Evolutionary conservation across 2,329 filamentous ascomycete species (phyloP).

Genomic region (Drechslerella coelobrocha): DNA sequence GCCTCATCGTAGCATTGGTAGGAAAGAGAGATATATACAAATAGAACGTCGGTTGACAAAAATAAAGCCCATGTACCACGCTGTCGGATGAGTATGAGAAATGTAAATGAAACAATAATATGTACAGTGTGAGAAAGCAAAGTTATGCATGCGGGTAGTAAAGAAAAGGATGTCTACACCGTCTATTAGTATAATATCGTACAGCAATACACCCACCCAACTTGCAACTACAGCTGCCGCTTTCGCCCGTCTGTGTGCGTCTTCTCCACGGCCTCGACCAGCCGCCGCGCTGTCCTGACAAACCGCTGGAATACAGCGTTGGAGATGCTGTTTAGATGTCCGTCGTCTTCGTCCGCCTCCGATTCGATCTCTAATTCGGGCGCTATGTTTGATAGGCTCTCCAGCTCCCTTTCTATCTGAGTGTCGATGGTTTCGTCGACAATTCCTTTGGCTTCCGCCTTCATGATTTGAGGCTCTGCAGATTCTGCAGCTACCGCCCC

Average conservation of each 20-base stretch:
- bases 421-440: background rate
- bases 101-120: too few species aligned
- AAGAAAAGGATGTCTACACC: too few species aligned
- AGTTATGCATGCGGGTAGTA: too few species aligned
- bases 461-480: too few species aligned
- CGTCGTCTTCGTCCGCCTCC: constrained; percentile 10
- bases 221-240: constrained; percentile 23
- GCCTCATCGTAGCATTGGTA: too few species aligned
- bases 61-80: too few species aligned
- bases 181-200: background rate
- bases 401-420: background rate
- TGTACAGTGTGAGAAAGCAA: too few species aligned
- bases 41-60: too few species aligned
- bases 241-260: constrained; percentile 11
- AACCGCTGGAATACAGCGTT: constrained; percentile 36
- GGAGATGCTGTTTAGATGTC: constrained; percentile 18
- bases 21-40: constrained; percentile 24
- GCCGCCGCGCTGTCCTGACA: constrained; percentile 21
- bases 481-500: too few species aligned
- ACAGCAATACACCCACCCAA: background rate
- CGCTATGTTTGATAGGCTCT: background rate
- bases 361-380: background rate
- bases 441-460: background rate
- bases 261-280: constrained; percentile 40
- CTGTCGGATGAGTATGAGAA: too few species aligned